A percentile compares a stretch with the other conserved stretches of the same genome.
phyloP scores from a whole-genome alignment of 2,329 filamentous ascomycete species.

The Diplodia corticola region DNA sequence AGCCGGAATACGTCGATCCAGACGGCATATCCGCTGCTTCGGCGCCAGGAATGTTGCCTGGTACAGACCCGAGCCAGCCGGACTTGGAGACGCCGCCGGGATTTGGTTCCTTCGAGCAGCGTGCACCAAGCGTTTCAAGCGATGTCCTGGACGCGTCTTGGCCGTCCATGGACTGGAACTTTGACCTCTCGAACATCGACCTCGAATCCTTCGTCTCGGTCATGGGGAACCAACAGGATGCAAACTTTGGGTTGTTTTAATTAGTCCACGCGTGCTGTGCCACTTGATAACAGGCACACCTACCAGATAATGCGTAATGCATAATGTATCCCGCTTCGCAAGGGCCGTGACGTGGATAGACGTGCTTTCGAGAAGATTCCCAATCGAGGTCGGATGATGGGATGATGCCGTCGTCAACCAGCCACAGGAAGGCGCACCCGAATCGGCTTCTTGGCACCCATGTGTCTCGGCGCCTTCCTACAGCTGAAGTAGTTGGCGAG shows the following conservation, averaged over 20 bases:
- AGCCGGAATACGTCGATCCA: background rate
- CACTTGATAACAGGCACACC: background rate
- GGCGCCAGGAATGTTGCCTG: background rate
- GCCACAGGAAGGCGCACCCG: background rate
- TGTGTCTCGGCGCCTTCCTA: background rate
- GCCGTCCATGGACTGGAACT: slow-evolving; percentile 23
- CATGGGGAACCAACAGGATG: slow-evolving; percentile 19
- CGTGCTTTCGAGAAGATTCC: no score
- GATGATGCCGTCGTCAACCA: background rate
- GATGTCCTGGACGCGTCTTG: slow-evolving; percentile 12
- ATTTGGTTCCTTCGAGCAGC: slow-evolving; percentile 6
- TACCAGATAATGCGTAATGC: background rate
- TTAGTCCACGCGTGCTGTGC: background rate
- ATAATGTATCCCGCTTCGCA: background rate
- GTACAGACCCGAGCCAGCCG: slow-evolving; percentile 1
- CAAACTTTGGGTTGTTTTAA: slow-evolving; percentile 4
- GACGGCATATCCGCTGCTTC: background rate
- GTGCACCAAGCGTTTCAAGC: slow-evolving; percentile 7
- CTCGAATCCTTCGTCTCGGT: slow-evolving; percentile 19
- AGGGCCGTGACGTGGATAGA: background rate
- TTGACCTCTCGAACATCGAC: slow-evolving; percentile 22
- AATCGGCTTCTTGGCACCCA: background rate
- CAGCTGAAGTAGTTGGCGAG: no score
- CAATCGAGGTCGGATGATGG: no score
- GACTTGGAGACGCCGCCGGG: slow-evolving; percentile 10